Conservation (phyloP, 2,329 filamentous ascomycete species). For the Claviceps paspali region DNA sequence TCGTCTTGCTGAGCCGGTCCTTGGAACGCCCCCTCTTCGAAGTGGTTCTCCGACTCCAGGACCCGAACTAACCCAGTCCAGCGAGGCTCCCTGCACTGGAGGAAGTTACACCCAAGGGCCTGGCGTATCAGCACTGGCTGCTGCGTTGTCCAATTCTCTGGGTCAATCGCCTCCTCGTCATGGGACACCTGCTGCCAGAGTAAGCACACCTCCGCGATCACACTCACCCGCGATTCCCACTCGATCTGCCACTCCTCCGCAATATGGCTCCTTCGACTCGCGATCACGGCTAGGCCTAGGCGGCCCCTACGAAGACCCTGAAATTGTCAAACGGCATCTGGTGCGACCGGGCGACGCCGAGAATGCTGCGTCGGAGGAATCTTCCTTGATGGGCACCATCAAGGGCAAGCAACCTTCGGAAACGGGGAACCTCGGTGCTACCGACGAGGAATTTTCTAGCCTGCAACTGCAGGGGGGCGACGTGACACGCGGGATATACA, state of each 20-base stretch:
- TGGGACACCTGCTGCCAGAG: constrained; percentile 46
- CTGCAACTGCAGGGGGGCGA: constrained; percentile 86
- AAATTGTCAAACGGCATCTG: constrained; percentile 79
- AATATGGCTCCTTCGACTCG: constrained; percentile 76
- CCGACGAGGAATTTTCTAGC: constrained; percentile 82
- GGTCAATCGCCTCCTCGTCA: constrained; percentile 55
- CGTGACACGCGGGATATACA: constrained; percentile 87
- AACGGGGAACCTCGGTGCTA: constrained; percentile 21
- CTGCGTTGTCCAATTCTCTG: constrained; percentile 64
- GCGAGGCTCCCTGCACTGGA: constrained; percentile 49
- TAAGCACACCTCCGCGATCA: constrained; percentile 38
- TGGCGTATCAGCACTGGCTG: constrained; percentile 74
- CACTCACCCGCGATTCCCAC: constrained; percentile 21
- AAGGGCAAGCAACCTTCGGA: constrained; percentile 41
- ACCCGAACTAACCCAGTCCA: constrained; percentile 16
- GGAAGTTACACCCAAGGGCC: constrained; percentile 54
- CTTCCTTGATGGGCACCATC: constrained; percentile 24
- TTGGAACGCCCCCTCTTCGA: constrained; percentile 24
- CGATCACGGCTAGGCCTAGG: constrained; percentile 37
- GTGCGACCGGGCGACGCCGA: constrained; percentile 48
- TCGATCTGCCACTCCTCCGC: constrained; percentile 44
- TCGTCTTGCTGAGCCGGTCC: constrained; percentile 42
- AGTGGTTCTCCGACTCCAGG: constrained; percentile 17
- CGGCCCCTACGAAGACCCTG: constrained; percentile 65
- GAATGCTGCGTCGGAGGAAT: constrained; percentile 30